phyloP scores from a whole-genome alignment of 257 asterid species.

The Solanum neorickii region DNA sequence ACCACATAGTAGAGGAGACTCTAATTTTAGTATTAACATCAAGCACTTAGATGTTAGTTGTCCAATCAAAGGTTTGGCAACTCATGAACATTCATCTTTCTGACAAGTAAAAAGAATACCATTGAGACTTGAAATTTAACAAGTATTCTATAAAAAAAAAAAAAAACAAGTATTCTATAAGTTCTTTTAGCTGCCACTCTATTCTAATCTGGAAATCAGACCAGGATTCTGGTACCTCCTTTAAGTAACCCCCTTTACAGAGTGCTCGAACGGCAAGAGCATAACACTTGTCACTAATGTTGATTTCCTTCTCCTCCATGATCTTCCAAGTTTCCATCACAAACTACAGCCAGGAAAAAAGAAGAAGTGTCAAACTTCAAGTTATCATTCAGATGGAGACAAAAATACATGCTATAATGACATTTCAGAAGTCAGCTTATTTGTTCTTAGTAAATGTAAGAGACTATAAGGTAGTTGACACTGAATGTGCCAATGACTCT shows the following conservation, averaged over 20 bases:
- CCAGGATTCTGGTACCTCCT: conserved; percentile 38
- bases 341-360: conserved; percentile 42
- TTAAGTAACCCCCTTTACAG: conserved; percentile 67
- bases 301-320: conserved; percentile 55
- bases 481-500: not conserved
- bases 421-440: not conserved
- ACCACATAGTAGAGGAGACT: no score
- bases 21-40: not conserved
- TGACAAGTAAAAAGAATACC: not conserved
- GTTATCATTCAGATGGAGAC: not conserved
- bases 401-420: not conserved
- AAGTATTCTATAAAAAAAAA: not conserved
- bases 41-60: not conserved
- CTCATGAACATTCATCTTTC: not conserved
- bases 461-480: not conserved
- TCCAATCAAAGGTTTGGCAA: not conserved
- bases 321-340: conserved; percentile 64
- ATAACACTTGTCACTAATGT: conserved; percentile 36
- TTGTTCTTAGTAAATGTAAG: not conserved
- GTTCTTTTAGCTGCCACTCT: not conserved
- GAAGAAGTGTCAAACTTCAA: not conserved
- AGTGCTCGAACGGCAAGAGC: conserved; percentile 50
- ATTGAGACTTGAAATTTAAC: not conserved
- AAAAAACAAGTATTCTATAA: not conserved
- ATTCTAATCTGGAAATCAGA: not conserved